A percentile compares a stretch with the other conserved stretches of the same genome.
phyloP scores from a whole-genome alignment of 768 basidiomycete species.

The Paxillus rubicundulus region DNA sequence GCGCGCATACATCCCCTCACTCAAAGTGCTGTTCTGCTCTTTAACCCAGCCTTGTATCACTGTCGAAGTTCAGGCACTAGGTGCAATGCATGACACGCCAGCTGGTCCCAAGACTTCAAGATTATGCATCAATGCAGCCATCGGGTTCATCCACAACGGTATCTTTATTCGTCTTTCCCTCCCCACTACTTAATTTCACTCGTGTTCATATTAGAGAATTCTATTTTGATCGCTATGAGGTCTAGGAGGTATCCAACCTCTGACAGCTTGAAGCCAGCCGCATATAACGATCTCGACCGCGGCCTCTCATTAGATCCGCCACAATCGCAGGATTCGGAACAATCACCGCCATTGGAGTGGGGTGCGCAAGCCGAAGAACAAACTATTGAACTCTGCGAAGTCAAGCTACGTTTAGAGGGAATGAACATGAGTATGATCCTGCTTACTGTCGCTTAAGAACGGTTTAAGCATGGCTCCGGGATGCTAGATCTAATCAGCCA shows the following conservation, averaged over 20 bases:
- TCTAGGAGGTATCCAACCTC: constrained; percentile 48
- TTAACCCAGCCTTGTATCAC: constrained; percentile 41
- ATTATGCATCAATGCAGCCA: constrained; percentile 55
- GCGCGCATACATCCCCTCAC: constrained; percentile 40
- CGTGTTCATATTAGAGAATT: constrained; percentile 40
- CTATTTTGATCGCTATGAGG: constrained; percentile 62
- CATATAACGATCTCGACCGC: constrained; percentile 44
- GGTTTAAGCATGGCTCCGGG: constrained; percentile 4
- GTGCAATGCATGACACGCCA: constrained; percentile 29
- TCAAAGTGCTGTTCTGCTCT: constrained; percentile 50
- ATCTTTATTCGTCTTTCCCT: not conserved
- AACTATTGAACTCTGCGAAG: constrained; percentile 59
- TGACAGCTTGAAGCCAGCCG: constrained; percentile 24
- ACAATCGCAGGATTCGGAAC: constrained; percentile 17
- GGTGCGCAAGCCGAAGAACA: constrained; percentile 61
- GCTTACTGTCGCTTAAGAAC: not conserved
- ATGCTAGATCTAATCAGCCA: constrained; percentile 40
- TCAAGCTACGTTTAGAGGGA: constrained; percentile 50
- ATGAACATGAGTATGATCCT: constrained; percentile 39
- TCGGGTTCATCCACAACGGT: constrained; percentile 64
- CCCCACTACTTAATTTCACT: not conserved
- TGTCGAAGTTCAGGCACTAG: constrained; percentile 32
- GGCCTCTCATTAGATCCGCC: constrained; percentile 26
- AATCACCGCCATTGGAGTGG: constrained; percentile 35
- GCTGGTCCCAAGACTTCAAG: constrained; percentile 39